Evolutionary conservation across 2,329 filamentous ascomycete genomes (phyloP).

Genomic region (Colletotrichum lini): DNA sequence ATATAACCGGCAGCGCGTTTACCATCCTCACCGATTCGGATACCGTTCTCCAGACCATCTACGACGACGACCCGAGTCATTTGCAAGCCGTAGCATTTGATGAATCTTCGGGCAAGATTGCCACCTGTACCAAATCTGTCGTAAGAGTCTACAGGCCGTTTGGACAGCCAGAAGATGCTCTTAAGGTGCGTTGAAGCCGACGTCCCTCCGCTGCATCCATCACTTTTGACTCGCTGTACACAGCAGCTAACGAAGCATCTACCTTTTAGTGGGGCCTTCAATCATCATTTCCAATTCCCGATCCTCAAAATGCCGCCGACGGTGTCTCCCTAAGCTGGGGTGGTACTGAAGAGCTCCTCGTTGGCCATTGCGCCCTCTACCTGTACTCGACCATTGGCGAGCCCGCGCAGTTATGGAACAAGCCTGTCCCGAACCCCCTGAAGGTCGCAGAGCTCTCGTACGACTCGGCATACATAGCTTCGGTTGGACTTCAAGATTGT

Average conservation of each 20-base stretch:
- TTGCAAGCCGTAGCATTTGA: slow-evolving; percentile 87
- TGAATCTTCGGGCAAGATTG: slow-evolving; percentile 87
- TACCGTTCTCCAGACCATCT: slow-evolving; percentile 88
- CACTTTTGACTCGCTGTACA: background rate
- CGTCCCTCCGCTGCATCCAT: background rate
- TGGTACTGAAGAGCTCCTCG: slow-evolving; percentile 84
- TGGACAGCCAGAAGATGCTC: slow-evolving; percentile 76
- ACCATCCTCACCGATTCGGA: slow-evolving; percentile 84
- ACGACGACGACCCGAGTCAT: slow-evolving; percentile 79
- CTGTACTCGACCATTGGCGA: slow-evolving; percentile 72
- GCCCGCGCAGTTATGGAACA: slow-evolving; percentile 78
- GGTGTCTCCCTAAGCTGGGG: slow-evolving; percentile 83
- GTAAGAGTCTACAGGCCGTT: slow-evolving; percentile 86
- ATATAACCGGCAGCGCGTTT: slow-evolving; percentile 90
- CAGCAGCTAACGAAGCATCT: slow-evolving; percentile 11
- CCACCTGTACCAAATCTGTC: slow-evolving; percentile 75
- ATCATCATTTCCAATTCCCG: slow-evolving; percentile 67
- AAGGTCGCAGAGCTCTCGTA: slow-evolving; percentile 86
- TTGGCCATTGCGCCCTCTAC: slow-evolving; percentile 78
- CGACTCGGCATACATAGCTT: slow-evolving; percentile 89
- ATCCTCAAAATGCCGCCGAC: slow-evolving; percentile 53
- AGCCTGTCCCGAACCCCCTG: slow-evolving; percentile 78
- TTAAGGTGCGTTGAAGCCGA: slow-evolving; percentile 73
- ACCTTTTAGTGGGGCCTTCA: slow-evolving; percentile 74
- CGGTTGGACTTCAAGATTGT: slow-evolving; percentile 82